These are phyloP conservation scores for Silybum marianum DNA, from an alignment of 129 eudicot genomes.

Conservation along the genomic window DNA sequence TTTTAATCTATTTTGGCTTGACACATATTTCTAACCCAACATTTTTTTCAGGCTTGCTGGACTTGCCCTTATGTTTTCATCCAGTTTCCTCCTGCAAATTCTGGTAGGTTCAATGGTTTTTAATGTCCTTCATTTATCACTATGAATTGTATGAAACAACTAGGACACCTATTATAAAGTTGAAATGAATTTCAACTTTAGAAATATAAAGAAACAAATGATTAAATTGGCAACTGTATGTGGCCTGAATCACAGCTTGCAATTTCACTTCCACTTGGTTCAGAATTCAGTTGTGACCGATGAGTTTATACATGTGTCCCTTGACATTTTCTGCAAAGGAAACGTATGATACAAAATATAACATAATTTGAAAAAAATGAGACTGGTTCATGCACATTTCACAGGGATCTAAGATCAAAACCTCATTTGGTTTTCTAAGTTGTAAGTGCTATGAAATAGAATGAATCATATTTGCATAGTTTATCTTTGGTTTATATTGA, in stretches of 20 bases:
- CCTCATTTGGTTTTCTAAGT: neutral
- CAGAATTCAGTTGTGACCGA: neutral
- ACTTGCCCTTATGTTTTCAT: slow-evolving; percentile 93
- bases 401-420: neutral
- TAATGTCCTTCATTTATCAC: neutral
- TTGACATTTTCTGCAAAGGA: too few species aligned
- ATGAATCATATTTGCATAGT: neutral
- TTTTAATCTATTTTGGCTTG: neutral
- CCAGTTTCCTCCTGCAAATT: slow-evolving; percentile 85
- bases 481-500: too few species aligned
- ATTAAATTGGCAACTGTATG: neutral
- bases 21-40: slow-evolving; percentile 2
- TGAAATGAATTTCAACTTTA: neutral
- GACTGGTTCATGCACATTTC: neutral
- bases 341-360: neutral
- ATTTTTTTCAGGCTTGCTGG: slow-evolving; percentile 80
- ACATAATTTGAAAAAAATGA: neutral
- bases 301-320: neutral
- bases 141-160: neutral
- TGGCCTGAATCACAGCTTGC: neutral
- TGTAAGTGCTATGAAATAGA: neutral
- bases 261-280: neutral
- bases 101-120: slow-evolving; percentile 48
- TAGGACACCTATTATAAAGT: neutral
- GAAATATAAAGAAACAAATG: neutral